Evolutionary conservation across 805 yeast genomes (phyloP), one percentile per base, ranked within the genome.

Genomic region (Monosporozyma yasuniensis): DNA sequence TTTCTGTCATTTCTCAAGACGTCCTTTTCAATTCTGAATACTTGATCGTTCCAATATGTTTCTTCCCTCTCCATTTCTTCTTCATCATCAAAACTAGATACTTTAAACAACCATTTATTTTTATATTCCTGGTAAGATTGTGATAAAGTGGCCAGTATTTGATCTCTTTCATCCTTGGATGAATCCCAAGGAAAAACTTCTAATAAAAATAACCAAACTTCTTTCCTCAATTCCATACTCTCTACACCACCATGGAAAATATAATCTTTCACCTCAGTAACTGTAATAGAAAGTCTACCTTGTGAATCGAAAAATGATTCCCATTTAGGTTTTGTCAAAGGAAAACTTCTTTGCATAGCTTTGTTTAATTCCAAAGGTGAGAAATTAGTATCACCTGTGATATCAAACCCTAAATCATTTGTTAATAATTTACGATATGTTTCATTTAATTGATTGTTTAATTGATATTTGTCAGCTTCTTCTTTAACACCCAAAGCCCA

Each of bases 401-500:
- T 59, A 47, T 73, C 76, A n/a, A 73, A 66, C 0, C 88, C 89
- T 11, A 85, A 64, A 59, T 85, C 90, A 47, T 73, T 70, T 48
- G 74, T 75, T 39, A 85, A 72, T 47, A 78, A 62, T 28, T 74
- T 75, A 42, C 74, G 67, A 55, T 82, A 81, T 16, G 79, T 72
- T n/a, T 79, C 80, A 57, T 80, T 82, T 50, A 82, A 72, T 71
- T 52, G 79, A 67, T 52, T 78, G 73, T 46, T 47, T 19, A 64
- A 52, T 65, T 69, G 58, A 50, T 73, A 66, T 50, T 79, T 77
- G 56, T 81, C 89, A 1, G 96, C 93, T 64, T 91, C 95, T 58
- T 89, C 90, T 58, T 91, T 93, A 9, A 93, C 93, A 27, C 87
- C 87, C 57, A 87, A 76, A 0, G 98, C 97, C 98, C 98, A 93